phyloP scores from a whole-genome alignment of 306 rosid species.

The Corylus americana region DNA sequence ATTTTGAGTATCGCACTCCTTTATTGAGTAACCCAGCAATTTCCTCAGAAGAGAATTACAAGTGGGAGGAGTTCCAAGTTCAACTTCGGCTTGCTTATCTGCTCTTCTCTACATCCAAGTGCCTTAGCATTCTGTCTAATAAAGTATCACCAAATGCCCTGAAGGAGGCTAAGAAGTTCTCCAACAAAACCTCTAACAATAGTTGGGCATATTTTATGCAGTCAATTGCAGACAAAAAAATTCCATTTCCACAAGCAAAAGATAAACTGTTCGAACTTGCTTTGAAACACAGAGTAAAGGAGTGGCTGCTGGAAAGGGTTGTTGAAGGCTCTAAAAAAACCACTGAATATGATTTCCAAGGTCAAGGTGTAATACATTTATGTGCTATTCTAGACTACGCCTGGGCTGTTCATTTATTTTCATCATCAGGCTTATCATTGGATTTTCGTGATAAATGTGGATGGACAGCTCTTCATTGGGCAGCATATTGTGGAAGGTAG shows the following conservation, averaged over 20 bases:
- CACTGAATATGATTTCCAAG: conserved; percentile 66
- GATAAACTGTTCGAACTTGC: conserved; percentile 59
- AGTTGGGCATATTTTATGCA: conserved; percentile 58
- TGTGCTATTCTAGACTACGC: conserved; percentile 84
- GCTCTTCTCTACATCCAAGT: conserved; percentile 63
- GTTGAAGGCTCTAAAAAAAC: conserved; percentile 56
- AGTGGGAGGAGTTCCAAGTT: conserved; percentile 59
- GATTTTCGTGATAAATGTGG: conserved; percentile 90
- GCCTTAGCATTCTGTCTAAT: conserved; percentile 56
- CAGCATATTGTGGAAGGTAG: conserved; percentile 86
- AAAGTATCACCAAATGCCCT: conserved; percentile 50
- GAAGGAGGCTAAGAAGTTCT: conserved; percentile 68
- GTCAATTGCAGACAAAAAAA: conserved; percentile 49
- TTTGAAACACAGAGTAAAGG: conserved; percentile 70
- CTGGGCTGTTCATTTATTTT: conserved; percentile 79
- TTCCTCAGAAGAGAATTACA: conserved; percentile 47
- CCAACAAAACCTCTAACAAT: conserved; percentile 49
- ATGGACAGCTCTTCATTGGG: conserved; percentile 99
- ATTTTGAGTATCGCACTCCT: conserved; percentile 76
- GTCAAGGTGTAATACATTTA: conserved; percentile 92
- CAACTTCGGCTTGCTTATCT: conserved; percentile 75
- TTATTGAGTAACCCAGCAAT: conserved; percentile 39
- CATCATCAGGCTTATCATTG: conserved; percentile 80
- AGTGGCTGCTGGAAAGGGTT: conserved; percentile 84
- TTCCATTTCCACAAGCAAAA: conserved; percentile 63